Evolutionary conservation across 257 asterid genomes (phyloP).

Genomic region (Solanum chaucha): DNA sequence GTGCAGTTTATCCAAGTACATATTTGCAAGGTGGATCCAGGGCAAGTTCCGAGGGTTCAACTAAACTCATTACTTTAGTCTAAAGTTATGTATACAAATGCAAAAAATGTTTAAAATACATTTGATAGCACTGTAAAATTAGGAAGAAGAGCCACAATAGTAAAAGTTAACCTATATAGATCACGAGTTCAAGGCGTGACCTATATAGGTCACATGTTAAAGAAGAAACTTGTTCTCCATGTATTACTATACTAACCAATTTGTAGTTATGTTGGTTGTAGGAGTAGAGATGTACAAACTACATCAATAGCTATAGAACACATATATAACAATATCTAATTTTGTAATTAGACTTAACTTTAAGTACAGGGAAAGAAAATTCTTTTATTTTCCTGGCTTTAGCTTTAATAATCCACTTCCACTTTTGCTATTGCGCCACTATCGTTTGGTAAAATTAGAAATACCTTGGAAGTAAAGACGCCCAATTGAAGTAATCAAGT

Average conservation of each 20-base stretch:
- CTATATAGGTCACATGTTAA: background rate
- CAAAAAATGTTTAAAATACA: background rate
- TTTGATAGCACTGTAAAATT: background rate
- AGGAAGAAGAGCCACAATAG: background rate
- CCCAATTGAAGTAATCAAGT: background rate
- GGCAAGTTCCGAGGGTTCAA: background rate
- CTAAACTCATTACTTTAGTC: background rate
- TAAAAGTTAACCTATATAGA: background rate
- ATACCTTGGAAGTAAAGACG: conserved; percentile 20
- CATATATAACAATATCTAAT: background rate
- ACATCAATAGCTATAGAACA: background rate
- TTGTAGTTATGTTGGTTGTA: background rate
- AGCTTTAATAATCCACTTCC: conserved; percentile 17
- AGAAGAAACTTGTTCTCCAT: background rate
- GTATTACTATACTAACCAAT: background rate
- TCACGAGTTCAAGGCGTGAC: background rate
- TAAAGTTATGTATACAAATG: background rate
- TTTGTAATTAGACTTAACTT: background rate
- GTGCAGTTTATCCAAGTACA: background rate
- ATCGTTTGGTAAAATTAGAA: conserved; percentile 13
- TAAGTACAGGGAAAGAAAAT: background rate
- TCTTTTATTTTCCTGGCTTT: conserved; percentile 11
- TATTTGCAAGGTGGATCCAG: background rate
- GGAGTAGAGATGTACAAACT: background rate
- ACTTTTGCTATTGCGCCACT: conserved; percentile 9